Percentiles rank a stretch among this genome's conserved stretches.
Conservation (phyloP, 2,329 filamentous ascomycete genomes). For the Rhynchosporium graminicola region DNA sequence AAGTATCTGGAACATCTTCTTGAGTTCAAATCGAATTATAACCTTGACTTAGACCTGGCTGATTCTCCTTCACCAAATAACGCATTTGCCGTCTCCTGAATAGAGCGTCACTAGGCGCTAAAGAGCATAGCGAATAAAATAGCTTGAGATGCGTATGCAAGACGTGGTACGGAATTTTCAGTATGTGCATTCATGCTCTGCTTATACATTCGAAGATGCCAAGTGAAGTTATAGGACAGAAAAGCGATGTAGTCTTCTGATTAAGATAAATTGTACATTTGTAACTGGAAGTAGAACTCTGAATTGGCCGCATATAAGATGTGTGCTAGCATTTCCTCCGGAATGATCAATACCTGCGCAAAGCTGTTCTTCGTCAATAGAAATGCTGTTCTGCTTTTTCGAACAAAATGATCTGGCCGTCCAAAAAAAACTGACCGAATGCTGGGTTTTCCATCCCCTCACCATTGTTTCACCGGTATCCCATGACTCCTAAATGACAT, state of each 20-base stretch:
- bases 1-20: no score
- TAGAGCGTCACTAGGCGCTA: constrained; percentile 2
- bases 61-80: no score
- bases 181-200: background rate
- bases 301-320: background rate
- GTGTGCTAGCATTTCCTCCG: background rate
- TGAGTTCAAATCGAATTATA: no score
- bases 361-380: background rate
- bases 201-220: constrained; percentile 5
- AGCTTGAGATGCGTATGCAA: background rate
- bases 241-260: background rate
- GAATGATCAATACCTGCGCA: background rate
- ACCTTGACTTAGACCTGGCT: no score
- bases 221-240: background rate
- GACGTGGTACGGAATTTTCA: background rate
- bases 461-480: constrained; percentile 5
- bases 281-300: background rate
- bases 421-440: constrained; percentile 1
- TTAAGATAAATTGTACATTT: constrained; percentile 3
- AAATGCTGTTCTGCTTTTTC: background rate
- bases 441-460: constrained; percentile 7
- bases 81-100: no score
- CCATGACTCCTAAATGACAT: constrained; percentile 10
- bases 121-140: background rate
- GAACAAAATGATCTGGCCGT: constrained; percentile 2